These are phyloP conservation scores for Arthrobotrys megalospora DNA, from an alignment of 2,329 filamentous ascomycete species.

Conservation along the genomic window DNA sequence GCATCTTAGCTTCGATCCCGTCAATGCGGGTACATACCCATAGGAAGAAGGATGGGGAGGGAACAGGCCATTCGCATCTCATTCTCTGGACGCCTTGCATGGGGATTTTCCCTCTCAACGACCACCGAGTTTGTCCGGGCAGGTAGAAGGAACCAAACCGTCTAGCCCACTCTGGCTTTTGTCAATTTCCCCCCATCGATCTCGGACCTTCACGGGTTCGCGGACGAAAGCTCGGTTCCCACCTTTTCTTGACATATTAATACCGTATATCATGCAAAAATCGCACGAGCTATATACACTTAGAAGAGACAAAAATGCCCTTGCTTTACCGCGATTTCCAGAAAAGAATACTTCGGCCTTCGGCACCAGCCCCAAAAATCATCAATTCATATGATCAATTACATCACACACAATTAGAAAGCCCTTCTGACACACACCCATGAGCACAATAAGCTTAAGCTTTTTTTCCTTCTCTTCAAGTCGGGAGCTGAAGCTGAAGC, in stretches of 20 bases:
- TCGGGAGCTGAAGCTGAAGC: constrained; percentile 24
- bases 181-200: background rate
- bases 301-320: background rate
- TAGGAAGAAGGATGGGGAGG: background rate
- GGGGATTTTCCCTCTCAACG: constrained; percentile 8
- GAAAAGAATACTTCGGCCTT: constrained; percentile 7
- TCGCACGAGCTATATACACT: constrained; percentile 6
- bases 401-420: constrained; percentile 15
- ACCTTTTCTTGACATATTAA: constrained; percentile 18
- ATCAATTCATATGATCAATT: constrained; percentile 26
- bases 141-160: constrained; percentile 12
- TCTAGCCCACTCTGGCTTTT: background rate
- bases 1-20: constrained; percentile 49
- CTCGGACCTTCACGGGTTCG: constrained; percentile 35
- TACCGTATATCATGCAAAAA: constrained; percentile 25
- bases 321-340: constrained; percentile 19
- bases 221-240: constrained; percentile 19
- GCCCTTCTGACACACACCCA: constrained; percentile 27
- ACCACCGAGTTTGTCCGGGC: constrained; percentile 20
- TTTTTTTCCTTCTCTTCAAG: background rate
- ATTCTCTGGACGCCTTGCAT: constrained; percentile 44
- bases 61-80: constrained; percentile 38
- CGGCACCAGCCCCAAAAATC: background rate
- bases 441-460: background rate
- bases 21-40: constrained; percentile 38